phyloP scores from a whole-genome alignment of 169 alveolate species.

The Besnoitia besnoiti region DNA sequence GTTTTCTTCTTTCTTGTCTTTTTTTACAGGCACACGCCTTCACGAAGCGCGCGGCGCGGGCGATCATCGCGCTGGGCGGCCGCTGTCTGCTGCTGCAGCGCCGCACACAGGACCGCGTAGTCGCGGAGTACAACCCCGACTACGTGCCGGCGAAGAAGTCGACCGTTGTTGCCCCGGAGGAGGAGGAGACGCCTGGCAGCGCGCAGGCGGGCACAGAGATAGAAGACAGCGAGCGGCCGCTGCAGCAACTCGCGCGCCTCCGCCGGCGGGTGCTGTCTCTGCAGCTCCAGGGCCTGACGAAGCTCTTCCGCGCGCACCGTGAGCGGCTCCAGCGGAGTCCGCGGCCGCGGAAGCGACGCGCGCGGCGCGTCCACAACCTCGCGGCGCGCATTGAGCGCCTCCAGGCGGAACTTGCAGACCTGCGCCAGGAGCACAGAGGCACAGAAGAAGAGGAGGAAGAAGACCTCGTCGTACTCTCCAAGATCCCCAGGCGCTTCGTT shows the following conservation, averaged over 20 bases:
- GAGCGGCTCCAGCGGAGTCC: background rate
- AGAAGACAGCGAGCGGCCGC: background rate
- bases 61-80: slow-evolving; percentile 57
- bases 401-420: background rate
- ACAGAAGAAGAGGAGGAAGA: background rate
- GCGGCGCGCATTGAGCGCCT: background rate
- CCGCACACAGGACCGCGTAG: slow-evolving; percentile 49
- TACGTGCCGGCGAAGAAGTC: background rate
- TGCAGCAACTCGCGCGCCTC: slow-evolving; percentile 36
- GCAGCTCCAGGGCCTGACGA: slow-evolving; percentile 22
- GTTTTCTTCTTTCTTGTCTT: background rate
- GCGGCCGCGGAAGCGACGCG: background rate
- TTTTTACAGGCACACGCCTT: slow-evolving; percentile 61
- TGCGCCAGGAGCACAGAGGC: background rate
- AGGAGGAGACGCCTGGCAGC: background rate
- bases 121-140: slow-evolving; percentile 58
- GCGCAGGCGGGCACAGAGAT: background rate
- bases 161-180: too few species aligned
- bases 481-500: background rate
- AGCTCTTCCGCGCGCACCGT: background rate
- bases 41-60: slow-evolving; percentile 58
- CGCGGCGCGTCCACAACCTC: background rate
- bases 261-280: slow-evolving; percentile 42
- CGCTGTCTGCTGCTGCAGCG: slow-evolving; percentile 61
- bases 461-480: background rate